A percentile compares a stretch with the other conserved stretches of the same genome.
phyloP scores from a whole-genome alignment of 1,284 basidiomycete species.

The Pyrrhoderma lamaoense region DNA sequence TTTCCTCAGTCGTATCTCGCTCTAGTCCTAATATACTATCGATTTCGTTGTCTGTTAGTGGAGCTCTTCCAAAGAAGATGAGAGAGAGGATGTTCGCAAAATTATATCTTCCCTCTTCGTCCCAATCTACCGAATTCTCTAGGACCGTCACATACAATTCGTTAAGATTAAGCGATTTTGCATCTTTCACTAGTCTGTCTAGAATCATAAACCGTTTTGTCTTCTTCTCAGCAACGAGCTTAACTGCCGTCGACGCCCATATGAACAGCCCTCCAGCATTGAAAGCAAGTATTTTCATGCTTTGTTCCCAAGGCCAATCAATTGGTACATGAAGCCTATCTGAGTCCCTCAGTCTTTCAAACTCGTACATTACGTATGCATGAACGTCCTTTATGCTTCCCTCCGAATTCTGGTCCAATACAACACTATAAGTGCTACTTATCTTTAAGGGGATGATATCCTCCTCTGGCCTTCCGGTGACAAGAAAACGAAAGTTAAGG shows the following conservation, averaged over 20 bases:
- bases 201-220: no score
- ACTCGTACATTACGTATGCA: no score
- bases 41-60: constrained; percentile 3
- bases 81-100: not conserved
- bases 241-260: constrained; percentile 6
- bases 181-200: not conserved
- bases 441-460: no score
- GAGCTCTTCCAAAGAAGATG: not conserved
- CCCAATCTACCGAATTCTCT: no score
- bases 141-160: not conserved
- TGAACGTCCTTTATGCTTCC: no score
- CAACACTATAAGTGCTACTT: no score
- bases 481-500: no score
- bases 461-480: no score
- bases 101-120: not conserved
- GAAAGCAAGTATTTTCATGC: not conserved
- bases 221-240: not conserved
- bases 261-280: constrained; percentile 2
- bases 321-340: no score
- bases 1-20: not conserved
- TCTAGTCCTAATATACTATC: not conserved
- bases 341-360: no score
- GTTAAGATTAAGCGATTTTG: not conserved
- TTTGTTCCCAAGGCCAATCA: not conserved
- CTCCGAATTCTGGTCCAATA: no score